Evolutionary conservation across 192 early-diverging fungal genomes (phyloP).

Genomic region (Jimgerdemannia lactiflua): DNA sequence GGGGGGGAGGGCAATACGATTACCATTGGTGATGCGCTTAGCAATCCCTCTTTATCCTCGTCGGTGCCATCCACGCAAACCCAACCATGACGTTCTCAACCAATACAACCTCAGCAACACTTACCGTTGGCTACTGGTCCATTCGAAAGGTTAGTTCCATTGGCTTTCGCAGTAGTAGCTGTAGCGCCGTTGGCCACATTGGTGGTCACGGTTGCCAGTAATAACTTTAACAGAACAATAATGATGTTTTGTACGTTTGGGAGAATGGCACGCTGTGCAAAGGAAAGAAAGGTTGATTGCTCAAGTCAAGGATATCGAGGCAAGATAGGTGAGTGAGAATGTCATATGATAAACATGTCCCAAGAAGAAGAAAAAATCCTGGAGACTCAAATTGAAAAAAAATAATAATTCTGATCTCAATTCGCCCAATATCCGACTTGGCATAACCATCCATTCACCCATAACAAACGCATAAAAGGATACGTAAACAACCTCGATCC

Average conservation of each 20-base stretch:
- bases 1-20: too few species aligned
- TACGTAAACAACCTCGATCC: slow-evolving; percentile 52
- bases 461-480: slow-evolving; percentile 12
- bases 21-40: too few species aligned
- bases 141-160: slow-evolving; percentile 16
- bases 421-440: neutral
- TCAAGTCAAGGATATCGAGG: too few species aligned
- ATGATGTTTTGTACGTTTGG: slow-evolving; percentile 53
- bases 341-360: neutral
- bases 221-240: slow-evolving; percentile 48
- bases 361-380: neutral
- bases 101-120: neutral
- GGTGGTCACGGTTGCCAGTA: slow-evolving; percentile 42
- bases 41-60: too few species aligned
- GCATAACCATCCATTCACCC: too few species aligned
- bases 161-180: slow-evolving; percentile 18
- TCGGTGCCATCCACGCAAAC: too few species aligned
- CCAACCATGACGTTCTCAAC: too few species aligned
- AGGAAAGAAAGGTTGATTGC: too few species aligned
- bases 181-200: slow-evolving; percentile 21
- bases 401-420: neutral
- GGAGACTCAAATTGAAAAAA: neutral
- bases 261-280: slow-evolving; percentile 37
- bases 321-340: too few species aligned
- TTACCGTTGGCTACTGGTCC: neutral